These are phyloP conservation scores for Leccinum angustisporum DNA, from an alignment of 1,284 basidiomycete species.

Conservation along the genomic window DNA sequence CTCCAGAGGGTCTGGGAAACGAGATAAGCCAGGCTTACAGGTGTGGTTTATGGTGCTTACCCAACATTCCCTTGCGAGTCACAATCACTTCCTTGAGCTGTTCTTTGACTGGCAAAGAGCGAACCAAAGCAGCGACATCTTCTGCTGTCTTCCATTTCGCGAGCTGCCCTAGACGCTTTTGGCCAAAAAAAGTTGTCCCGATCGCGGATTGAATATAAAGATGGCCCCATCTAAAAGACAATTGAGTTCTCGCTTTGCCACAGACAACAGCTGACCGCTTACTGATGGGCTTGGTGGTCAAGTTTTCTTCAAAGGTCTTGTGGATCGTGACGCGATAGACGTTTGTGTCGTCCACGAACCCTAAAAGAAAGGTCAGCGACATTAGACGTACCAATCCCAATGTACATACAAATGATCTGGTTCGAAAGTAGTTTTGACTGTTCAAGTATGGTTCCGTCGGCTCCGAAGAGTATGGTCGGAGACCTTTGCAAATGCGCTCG, in stretches of 20 bases:
- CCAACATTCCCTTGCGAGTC: constrained; percentile 99
- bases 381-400: not conserved
- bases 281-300: constrained; percentile 97
- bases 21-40: constrained; percentile 7
- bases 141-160: constrained; percentile 99
- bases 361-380: constrained; percentile 34
- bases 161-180: constrained; percentile 98
- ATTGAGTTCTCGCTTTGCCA: constrained; percentile 2
- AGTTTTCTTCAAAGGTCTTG: constrained; percentile 99
- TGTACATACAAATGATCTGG: constrained; percentile 88
- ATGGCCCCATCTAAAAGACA: constrained; percentile 81
- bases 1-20: constrained; percentile 79
- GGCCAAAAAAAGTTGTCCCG: constrained; percentile 94
- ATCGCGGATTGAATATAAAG: constrained; percentile 99
- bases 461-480: constrained; percentile 98
- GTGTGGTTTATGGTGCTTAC: constrained; percentile 38
- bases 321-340: constrained; percentile 99
- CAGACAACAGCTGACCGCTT: constrained; percentile 26
- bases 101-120: constrained; percentile 97
- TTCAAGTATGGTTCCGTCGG: constrained; percentile 99
- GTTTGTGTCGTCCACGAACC: constrained; percentile 99
- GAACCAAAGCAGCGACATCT: constrained; percentile 97
- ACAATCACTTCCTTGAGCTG: constrained; percentile 99
- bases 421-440: constrained; percentile 98
- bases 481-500: constrained; percentile 97